Evolutionary conservation across 2,329 filamentous ascomycete genomes (phyloP).

Genomic region (Sporothrix globosa): DNA sequence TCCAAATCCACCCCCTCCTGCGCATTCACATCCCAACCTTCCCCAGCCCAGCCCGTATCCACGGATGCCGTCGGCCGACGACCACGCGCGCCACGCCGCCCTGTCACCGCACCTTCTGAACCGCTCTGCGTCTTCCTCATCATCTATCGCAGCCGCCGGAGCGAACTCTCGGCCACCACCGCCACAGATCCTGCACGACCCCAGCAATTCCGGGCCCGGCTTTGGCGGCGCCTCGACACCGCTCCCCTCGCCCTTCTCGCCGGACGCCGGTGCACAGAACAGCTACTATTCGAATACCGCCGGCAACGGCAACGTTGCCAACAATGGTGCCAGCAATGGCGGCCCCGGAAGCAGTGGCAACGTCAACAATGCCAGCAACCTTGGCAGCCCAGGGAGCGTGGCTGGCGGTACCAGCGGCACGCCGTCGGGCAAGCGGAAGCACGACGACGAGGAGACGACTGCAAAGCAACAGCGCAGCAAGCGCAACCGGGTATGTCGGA

Average conservation of each 20-base stretch:
- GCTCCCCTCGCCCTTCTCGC: slow-evolving; percentile 33
- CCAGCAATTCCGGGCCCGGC: background rate
- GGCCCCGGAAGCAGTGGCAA: slow-evolving; percentile 19
- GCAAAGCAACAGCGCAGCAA: slow-evolving; percentile 62
- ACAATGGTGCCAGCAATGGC: slow-evolving; percentile 27
- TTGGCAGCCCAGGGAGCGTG: background rate
- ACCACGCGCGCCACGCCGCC: slow-evolving; percentile 31
- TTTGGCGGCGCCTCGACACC: slow-evolving; percentile 12
- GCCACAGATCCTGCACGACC: background rate
- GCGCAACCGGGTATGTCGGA: slow-evolving; percentile 56
- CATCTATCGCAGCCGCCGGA: background rate
- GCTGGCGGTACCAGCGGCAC: slow-evolving; percentile 11
- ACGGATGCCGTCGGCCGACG: slow-evolving; percentile 21
- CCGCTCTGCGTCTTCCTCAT: background rate
- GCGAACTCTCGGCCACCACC: background rate
- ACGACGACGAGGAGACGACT: slow-evolving; percentile 47
- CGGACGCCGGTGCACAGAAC: slow-evolving; percentile 12
- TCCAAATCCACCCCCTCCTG: slow-evolving; percentile 25
- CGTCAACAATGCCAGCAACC: background rate
- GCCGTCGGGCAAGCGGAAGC: slow-evolving; percentile 43
- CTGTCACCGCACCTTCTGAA: slow-evolving; percentile 39
- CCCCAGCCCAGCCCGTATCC: slow-evolving; percentile 9
- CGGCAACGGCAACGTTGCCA: slow-evolving; percentile 22
- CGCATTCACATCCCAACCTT: slow-evolving; percentile 28
- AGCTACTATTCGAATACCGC: slow-evolving; percentile 3